Evolutionary conservation across 2,329 filamentous ascomycete species (phyloP).

Genomic region (Scorias spongiosa): DNA sequence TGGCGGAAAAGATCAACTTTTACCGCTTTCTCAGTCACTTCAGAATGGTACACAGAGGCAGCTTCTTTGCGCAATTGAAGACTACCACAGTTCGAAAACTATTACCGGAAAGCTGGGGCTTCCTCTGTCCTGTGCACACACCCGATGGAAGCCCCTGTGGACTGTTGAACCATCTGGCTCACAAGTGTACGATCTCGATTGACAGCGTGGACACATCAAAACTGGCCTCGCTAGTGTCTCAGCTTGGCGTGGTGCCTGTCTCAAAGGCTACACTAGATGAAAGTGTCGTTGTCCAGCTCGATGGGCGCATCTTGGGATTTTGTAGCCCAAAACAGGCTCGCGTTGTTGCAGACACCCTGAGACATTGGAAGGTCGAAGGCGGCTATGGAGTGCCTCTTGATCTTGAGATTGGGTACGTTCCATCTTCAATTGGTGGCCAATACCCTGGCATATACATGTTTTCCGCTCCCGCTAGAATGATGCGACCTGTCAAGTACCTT

Average conservation of each 20-base stretch:
- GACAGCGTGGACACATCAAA: conserved; percentile 56
- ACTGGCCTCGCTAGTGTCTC: conserved; percentile 57
- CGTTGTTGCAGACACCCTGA: conserved; percentile 68
- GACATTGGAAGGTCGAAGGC: conserved; percentile 91
- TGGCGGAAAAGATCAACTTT: conserved; percentile 98
- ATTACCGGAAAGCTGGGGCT: conserved; percentile 93
- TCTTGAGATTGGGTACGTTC: conserved; percentile 84
- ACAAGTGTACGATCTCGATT: conserved; percentile 86
- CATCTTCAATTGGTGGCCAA: conserved; percentile 76
- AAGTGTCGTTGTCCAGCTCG: conserved; percentile 76
- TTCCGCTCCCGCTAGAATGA: conserved; percentile 71
- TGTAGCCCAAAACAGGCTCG: conserved; percentile 73
- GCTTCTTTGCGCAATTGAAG: conserved; percentile 95
- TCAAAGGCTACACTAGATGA: conserved; percentile 69
- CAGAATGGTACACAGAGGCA: conserved; percentile 96
- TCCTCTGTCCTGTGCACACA: conserved; percentile 92
- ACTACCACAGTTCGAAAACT: conserved; percentile 94
- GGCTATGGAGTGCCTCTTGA: conserved; percentile 63
- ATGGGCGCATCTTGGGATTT: conserved; percentile 81
- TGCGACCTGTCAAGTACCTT: conserved; percentile 82
- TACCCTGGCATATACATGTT: conserved; percentile 95
- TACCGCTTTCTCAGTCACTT: conserved; percentile 97
- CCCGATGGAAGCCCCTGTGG: conserved; percentile 93
- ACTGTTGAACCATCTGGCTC: conserved; percentile 83
- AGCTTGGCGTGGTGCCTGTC: conserved; percentile 61